Evolutionary conservation across 495 filamentous ascomycete species (phyloP).

Genomic region (Durotheca rogersii): DNA sequence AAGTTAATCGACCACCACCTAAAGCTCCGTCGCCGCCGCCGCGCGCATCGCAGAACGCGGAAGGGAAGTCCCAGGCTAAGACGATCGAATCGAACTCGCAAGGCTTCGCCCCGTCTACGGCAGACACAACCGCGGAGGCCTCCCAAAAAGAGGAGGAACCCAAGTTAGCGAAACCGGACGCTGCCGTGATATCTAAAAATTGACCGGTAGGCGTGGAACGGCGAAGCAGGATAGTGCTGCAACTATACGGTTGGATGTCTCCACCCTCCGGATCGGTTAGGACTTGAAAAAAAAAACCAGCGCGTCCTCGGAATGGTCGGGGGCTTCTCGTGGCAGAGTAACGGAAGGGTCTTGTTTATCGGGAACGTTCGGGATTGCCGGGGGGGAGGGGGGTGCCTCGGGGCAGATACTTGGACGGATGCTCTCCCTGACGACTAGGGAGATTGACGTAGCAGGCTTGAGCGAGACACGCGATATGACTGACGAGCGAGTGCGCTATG

Average conservation of each 20-base stretch:
- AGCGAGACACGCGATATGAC: slow-evolving; percentile 25
- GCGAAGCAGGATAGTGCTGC: slow-evolving; percentile 23
- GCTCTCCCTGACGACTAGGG: slow-evolving; percentile 2
- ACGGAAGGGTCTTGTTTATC: slow-evolving; percentile 30
- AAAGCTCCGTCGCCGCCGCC: slow-evolving; percentile 37
- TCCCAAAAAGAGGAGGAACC: slow-evolving; percentile 33
- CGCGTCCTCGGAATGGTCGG: slow-evolving; percentile 16
- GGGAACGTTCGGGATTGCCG: slow-evolving; percentile 17
- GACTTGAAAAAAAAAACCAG: slow-evolving; percentile 17
- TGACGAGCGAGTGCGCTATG: slow-evolving; percentile 6
- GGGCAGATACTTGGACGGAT: slow-evolving; percentile 10
- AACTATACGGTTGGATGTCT: slow-evolving; percentile 9
- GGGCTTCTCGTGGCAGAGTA: slow-evolving; percentile 21
- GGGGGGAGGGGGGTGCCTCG: slow-evolving; percentile 5
- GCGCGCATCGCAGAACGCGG: slow-evolving; percentile 29
- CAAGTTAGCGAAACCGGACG: slow-evolving; percentile 26
- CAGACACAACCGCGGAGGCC: slow-evolving; percentile 16
- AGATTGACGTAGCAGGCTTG: slow-evolving; percentile 15
- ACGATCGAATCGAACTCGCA: slow-evolving; percentile 14
- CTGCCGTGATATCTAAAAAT: slow-evolving; percentile 28
- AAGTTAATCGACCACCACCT: slow-evolving; percentile 21
- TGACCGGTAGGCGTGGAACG: slow-evolving; percentile 15
- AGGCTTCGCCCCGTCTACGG: slow-evolving; percentile 1
- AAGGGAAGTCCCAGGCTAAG: slow-evolving; percentile 21
- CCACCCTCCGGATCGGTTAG: slow-evolving; percentile 15